These are phyloP conservation scores for Skeletonema menzelii DNA, from an alignment of 108 stramenopile genomes.

Conservation along the genomic window DNA sequence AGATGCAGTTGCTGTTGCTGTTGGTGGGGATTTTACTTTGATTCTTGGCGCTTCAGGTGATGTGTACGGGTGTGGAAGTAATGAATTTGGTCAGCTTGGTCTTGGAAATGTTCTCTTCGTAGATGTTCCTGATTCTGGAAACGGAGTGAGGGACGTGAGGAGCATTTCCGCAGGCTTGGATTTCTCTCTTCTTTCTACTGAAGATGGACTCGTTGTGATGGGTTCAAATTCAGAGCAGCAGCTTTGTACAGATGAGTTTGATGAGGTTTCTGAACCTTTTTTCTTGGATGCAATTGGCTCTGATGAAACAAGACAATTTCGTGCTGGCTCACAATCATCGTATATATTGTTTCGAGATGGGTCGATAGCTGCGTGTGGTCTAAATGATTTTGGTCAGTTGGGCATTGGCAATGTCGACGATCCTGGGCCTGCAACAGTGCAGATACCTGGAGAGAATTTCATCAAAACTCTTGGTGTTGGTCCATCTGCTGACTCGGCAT, in stretches of 20 bases:
- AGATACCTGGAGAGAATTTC: conserved; percentile 2
- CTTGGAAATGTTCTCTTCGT: conserved; percentile 6
- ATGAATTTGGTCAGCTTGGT: conserved; percentile 31
- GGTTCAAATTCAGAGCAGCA: conserved; percentile 24
- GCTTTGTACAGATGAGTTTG: conserved; percentile 14
- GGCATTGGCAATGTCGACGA: conserved; percentile 23
- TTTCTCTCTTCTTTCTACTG: conserved; percentile 24
- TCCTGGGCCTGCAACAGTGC: conserved; percentile 6
- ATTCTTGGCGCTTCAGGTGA: conserved; percentile 16
- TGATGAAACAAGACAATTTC: conserved; percentile 14
- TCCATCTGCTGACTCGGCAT: conserved; percentile 27
- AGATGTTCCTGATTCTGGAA: conserved; percentile 20
- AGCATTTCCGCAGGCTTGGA: conserved; percentile 28
- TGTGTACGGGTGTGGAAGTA: conserved; percentile 32
- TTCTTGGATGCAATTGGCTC: not conserved
- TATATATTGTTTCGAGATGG: conserved; percentile 29
- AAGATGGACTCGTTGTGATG: conserved; percentile 30
- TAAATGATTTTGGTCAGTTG: conserved; percentile 33
- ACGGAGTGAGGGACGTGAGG: conserved; percentile 24
- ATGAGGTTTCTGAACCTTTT: not conserved
- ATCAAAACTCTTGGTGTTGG: conserved; percentile 16
- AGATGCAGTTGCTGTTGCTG: conserved; percentile 21
- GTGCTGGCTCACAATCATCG: conserved; percentile 27
- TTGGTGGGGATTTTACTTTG: conserved; percentile 30
- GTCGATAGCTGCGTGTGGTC: conserved; percentile 32